These are phyloP conservation scores for Endocalyx cinctus DNA, from an alignment of 2,329 filamentous ascomycete genomes.

Conservation along the genomic window DNA sequence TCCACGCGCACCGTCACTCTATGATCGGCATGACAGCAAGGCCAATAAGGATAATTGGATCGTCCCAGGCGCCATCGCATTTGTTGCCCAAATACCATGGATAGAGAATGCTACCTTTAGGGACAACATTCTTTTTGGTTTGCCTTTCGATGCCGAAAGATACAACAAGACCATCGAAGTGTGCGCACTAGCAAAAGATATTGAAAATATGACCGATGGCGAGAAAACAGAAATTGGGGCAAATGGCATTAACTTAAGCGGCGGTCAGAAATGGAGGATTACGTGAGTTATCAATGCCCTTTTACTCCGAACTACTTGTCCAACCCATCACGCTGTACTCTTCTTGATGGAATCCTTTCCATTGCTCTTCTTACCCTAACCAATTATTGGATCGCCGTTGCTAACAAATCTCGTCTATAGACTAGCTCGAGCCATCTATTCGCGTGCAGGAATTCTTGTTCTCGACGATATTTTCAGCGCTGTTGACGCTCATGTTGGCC, in stretches of 20 bases:
- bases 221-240: slow-evolving; percentile 78
- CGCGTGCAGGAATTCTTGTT: slow-evolving; percentile 68
- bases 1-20: slow-evolving; percentile 43
- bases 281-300: no score
- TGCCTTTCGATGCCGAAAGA: slow-evolving; percentile 64
- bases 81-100: slow-evolving; percentile 77
- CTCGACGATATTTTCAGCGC: slow-evolving; percentile 83
- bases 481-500: slow-evolving; percentile 75
- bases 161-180: slow-evolving; percentile 67
- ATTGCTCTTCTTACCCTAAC: no score
- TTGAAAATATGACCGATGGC: slow-evolving; percentile 71
- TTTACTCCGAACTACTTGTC: no score
- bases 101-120: slow-evolving; percentile 77
- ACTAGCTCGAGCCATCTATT: slow-evolving; percentile 76
- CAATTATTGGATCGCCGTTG: no score
- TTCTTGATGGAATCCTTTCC: no score
- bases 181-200: slow-evolving; percentile 70
- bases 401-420: no score
- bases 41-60: slow-evolving; percentile 65
- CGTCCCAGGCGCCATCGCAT: slow-evolving; percentile 64
- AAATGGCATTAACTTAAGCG: slow-evolving; percentile 79
- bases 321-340: no score
- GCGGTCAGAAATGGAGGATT: slow-evolving; percentile 79
- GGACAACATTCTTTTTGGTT: slow-evolving; percentile 74
- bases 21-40: slow-evolving; percentile 56